Conservation (phyloP, 2,329 filamentous ascomycete genomes). For the Aureobasidium sp. region DNA sequence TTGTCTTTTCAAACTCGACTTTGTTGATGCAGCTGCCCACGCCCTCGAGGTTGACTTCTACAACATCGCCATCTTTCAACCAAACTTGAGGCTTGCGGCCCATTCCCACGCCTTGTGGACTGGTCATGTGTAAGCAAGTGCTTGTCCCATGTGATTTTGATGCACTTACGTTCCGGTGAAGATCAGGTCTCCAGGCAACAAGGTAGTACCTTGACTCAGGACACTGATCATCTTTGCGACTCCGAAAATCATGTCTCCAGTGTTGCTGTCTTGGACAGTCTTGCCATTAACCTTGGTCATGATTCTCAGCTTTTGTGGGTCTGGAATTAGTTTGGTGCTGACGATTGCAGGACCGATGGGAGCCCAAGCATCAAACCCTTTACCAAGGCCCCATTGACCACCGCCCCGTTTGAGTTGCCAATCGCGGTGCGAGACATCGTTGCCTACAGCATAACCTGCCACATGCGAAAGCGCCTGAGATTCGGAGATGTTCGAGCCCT, state of each 20-base stretch:
- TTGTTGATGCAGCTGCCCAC: conserved; percentile 49
- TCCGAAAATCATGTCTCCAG: conserved; percentile 55
- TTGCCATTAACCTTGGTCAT: conserved; percentile 52
- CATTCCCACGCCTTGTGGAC: conserved; percentile 62
- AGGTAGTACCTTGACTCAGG: conserved; percentile 52
- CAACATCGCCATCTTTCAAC: conserved; percentile 61
- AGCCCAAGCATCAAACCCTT: conserved; percentile 68
- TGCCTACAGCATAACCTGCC: conserved; percentile 64
- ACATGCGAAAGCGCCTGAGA: conserved; percentile 59
- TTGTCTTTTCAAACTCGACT: conserved; percentile 34
- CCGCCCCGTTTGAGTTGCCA: conserved; percentile 35
- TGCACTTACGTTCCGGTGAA: conserved; percentile 50
- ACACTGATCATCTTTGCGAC: conserved; percentile 52
- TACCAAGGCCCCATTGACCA: conserved; percentile 46
- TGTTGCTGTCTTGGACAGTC: conserved; percentile 48
- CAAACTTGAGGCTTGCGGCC: conserved; percentile 57
- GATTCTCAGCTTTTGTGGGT: conserved; percentile 50
- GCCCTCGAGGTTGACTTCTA: conserved; percentile 58
- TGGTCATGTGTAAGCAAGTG: conserved; percentile 21
- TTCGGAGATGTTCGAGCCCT: conserved; percentile 56
- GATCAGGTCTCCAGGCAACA: conserved; percentile 56
- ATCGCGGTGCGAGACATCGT: conserved; percentile 72
- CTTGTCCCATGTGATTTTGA: no score
- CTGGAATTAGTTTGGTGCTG: conserved; percentile 43
- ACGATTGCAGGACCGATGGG: conserved; percentile 66